Conservation (phyloP, 225 moss, liverwort and hornwort species). For the Physcomitrium patens region DNA sequence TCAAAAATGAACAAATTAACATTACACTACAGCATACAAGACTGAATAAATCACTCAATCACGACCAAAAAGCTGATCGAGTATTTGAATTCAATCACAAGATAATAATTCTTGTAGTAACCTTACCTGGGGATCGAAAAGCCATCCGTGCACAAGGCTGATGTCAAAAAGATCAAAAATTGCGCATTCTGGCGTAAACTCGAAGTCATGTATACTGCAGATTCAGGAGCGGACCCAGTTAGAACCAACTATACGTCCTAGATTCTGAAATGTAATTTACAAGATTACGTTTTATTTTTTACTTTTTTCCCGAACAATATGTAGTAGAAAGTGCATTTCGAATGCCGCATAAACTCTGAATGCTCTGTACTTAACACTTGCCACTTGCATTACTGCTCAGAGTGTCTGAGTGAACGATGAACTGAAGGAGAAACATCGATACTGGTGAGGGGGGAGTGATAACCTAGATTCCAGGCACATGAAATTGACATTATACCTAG, state of each 20-base stretch:
- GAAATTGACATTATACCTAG: conserved; percentile 15
- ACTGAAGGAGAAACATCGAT: background rate
- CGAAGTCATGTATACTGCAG: conserved; percentile 96
- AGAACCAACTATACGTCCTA: background rate
- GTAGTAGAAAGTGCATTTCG: no score
- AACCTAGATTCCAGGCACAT: conserved; percentile 5
- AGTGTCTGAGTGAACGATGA: background rate
- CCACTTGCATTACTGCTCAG: conserved; percentile 6
- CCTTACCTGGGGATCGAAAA: conserved; percentile 93
- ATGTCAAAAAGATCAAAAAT: conserved; percentile 98
- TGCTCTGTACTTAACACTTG: background rate
- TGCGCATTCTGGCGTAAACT: conserved; percentile 93
- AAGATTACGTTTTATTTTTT: no score
- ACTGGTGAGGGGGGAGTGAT: background rate
- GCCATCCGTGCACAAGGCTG: conserved; percentile 98
- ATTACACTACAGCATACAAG: conserved; percentile 3
- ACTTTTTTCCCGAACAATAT: no score
- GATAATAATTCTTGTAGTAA: background rate
- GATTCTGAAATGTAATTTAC: no score
- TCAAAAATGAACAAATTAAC: conserved; percentile 6
- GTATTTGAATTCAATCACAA: conserved; percentile 10
- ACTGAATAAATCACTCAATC: conserved; percentile 15
- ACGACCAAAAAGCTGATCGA: conserved; percentile 23
- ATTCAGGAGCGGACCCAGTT: conserved; percentile 24
- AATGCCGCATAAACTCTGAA: no score